Base-by-base conservation (phyloP, 2,329 filamentous ascomycete genomes). In the Pyricularia pennisetigena region DNA sequence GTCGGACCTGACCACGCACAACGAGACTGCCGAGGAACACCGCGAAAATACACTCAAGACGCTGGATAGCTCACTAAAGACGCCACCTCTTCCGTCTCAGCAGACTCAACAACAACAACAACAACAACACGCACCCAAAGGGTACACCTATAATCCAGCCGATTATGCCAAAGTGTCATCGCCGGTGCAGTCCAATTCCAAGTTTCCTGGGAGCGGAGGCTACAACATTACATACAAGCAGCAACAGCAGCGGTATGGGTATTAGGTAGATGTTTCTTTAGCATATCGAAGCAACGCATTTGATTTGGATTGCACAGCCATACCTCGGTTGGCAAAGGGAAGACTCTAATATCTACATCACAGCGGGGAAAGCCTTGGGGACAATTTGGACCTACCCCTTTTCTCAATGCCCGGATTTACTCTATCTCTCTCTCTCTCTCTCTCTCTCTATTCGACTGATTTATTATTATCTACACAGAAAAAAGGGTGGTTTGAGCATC, bases 11-110 rank as follows among this genome's bases (percentile, higher is more conserved):
- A 69, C 82, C 3, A 79, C 83, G 2, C 83, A 85, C 69, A 74
- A 73, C 9, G 83, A 86, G 76, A 81, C 80, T 1, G 72, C 70
- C 0, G 83, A 84, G 71, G 83, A 84, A 74, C 74, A 83, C 62
- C 71, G 71, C 8, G 69, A 70, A 30, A 72, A 76, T n/a, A 70
- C 74, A 7, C 69, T 74, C 9, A 73, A 70, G 67, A 72, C 72
- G 69, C 71, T 74, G 1, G 74, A 75, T 10, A 67, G 70, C 30
- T 68, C 68, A 24, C 41, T 49, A 20, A 68, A 70, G 59, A 59
- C 63, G 63, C 63, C 63, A 10, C 41, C 28, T 14, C 24, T 65
- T 7, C 28, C n/a, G 29, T 32, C 24, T 1, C 72, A 71, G 1
- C 64, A 69, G 61, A 68, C 70, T n/a, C 69, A 70, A 12, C 69